Conservation (phyloP, 2,329 filamentous ascomycete species). For the Claviceps cyperi region DNA sequence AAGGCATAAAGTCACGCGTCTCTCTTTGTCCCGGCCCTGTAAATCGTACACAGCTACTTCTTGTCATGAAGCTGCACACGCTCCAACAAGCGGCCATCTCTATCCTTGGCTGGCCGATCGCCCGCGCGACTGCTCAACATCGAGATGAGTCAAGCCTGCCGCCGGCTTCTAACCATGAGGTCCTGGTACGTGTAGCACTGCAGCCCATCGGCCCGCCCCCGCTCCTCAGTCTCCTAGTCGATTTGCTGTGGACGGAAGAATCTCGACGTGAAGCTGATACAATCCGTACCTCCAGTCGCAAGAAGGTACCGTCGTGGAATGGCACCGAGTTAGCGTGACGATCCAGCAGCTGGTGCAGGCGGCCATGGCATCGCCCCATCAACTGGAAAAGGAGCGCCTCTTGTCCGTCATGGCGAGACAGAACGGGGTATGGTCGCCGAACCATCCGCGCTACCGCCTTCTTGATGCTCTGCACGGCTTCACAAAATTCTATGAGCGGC, state of each 20-base stretch:
- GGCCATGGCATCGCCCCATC: conserved; percentile 13
- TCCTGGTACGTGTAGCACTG: neutral
- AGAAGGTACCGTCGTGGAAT: conserved; percentile 8
- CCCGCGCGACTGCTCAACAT: neutral
- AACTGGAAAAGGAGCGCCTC: conserved; percentile 17
- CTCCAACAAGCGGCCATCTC: neutral
- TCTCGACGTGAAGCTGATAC: neutral
- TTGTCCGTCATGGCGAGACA: conserved; percentile 15
- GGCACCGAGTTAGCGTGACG: conserved; percentile 15
- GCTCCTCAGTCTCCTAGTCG: no score
- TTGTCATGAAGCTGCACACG: neutral
- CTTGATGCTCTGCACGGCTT: conserved; percentile 26
- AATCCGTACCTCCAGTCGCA: neutral
- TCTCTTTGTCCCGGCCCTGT: no score
- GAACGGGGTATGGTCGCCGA: conserved; percentile 18
- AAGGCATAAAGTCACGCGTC: no score
- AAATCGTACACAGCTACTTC: neutral
- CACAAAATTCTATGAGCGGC: conserved; percentile 18
- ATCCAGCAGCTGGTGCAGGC: conserved; percentile 11
- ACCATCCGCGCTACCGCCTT: conserved; percentile 24
- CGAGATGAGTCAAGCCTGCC: neutral
- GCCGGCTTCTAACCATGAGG: neutral
- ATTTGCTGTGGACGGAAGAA: no score
- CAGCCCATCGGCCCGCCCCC: neutral
- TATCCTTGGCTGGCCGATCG: neutral